These are phyloP conservation scores for Pseudogymnoascus sp. DNA, from an alignment of 2,329 filamentous ascomycete species.

Conservation along the genomic window DNA sequence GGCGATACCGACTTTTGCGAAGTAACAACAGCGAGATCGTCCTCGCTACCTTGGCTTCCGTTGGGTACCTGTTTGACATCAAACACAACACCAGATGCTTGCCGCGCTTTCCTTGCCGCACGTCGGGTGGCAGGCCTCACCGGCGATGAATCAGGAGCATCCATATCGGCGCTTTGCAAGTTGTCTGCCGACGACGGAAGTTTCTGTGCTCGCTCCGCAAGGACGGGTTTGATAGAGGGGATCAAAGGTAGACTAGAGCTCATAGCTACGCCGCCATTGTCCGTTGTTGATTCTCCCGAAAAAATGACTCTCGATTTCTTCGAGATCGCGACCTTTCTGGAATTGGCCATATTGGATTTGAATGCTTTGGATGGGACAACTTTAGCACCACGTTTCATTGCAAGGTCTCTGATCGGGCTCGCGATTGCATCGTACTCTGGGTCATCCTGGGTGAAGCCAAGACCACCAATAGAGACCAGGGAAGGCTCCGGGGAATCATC, in stretches of 20 bases:
- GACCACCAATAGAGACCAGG: slow-evolving; percentile 15
- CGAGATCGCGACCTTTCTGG: background rate
- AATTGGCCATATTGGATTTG: background rate
- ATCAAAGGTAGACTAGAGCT: background rate
- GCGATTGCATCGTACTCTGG: background rate
- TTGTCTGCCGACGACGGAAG: background rate
- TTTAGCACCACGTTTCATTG: background rate
- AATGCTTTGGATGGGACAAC: background rate
- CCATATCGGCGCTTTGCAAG: background rate
- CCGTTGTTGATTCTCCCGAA: background rate
- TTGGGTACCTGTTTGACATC: background rate
- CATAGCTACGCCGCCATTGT: background rate
- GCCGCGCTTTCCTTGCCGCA: background rate
- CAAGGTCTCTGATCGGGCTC: slow-evolving; percentile 1
- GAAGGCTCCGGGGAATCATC: slow-evolving; percentile 15
- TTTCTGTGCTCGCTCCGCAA: background rate
- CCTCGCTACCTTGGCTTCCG: background rate
- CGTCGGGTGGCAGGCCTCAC: background rate
- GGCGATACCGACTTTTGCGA: background rate
- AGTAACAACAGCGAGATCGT: background rate
- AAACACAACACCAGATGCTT: background rate
- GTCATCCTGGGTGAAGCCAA: slow-evolving; percentile 25
- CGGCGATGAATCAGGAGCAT: background rate
- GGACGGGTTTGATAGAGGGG: background rate
- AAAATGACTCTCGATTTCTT: background rate